These are phyloP conservation scores for Pleurotus tuoliensis DNA, from an alignment of 768 basidiomycete species.

Conservation along the genomic window DNA sequence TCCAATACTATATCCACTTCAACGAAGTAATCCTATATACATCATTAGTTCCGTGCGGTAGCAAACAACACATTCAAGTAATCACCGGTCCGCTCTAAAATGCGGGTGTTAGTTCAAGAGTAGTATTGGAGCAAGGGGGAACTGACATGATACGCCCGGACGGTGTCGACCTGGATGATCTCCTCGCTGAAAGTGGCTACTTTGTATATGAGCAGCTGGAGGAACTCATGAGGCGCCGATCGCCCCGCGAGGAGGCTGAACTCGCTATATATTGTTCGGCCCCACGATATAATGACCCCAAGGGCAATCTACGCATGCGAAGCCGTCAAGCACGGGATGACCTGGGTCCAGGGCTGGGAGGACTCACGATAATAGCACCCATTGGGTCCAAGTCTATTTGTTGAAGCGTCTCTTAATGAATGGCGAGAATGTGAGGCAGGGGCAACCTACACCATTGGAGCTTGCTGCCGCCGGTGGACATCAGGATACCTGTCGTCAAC, in stretches of 20 bases:
- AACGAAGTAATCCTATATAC: conserved; percentile 76
- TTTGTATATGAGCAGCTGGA: conserved; percentile 92
- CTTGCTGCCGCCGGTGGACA: conserved; percentile 81
- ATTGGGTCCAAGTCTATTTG: conserved; percentile 67
- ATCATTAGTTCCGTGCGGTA: background rate
- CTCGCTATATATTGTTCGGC: conserved; percentile 68
- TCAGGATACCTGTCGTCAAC: conserved; percentile 57
- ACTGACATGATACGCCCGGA: conserved; percentile 86
- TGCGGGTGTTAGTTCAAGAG: conserved; percentile 1
- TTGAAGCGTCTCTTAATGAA: conserved; percentile 6
- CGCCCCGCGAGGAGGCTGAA: conserved; percentile 89
- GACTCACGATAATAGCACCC: conserved; percentile 69
- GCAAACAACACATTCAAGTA: conserved; percentile 7
- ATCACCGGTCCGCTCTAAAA: conserved; percentile 69
- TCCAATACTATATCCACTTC: conserved; percentile 95
- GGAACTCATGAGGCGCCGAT: conserved; percentile 87
- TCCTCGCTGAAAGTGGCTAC: conserved; percentile 83
- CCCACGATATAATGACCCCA: conserved; percentile 81
- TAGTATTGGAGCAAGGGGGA: conserved; percentile 7
- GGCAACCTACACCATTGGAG: conserved; percentile 70
- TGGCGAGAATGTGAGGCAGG: background rate
- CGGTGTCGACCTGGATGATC: conserved; percentile 86
- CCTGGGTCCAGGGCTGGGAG: background rate
- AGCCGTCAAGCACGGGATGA: conserved; percentile 8
- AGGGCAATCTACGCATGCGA: conserved; percentile 53